A percentile compares a stretch with the other conserved stretches of the same genome.
Evolutionary conservation across 768 basidiomycete species (phyloP).

Genomic region (Ramaria sp.): DNA sequence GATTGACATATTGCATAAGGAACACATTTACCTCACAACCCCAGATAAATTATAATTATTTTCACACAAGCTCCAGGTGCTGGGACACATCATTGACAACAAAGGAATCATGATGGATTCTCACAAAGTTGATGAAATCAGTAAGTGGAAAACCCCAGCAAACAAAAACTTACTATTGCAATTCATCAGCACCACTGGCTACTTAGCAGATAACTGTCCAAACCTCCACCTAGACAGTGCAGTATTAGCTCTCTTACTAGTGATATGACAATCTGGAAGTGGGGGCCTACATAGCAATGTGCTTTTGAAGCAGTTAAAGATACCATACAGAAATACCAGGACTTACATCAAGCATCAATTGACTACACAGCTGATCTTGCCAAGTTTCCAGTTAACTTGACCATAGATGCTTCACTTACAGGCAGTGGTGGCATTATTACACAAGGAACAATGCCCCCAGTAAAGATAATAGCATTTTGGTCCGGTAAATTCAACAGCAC

Average conservation of each 20-base stretch:
- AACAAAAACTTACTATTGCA: conserved; percentile 9
- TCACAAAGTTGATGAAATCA: conserved; percentile 15
- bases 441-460: too few relatives aligned
- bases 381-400: too few relatives aligned
- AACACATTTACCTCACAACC: conserved; percentile 24
- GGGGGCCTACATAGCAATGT: too few relatives aligned
- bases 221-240: conserved; percentile 11
- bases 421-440: too few relatives aligned
- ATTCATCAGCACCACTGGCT: conserved; percentile 15
- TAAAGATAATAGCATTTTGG: too few relatives aligned
- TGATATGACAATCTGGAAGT: too few relatives aligned
- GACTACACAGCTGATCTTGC: too few relatives aligned
- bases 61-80: conserved; percentile 9
- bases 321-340: too few relatives aligned
- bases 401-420: too few relatives aligned
- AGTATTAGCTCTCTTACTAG: neutral
- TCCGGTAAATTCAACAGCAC: too few relatives aligned
- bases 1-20: conserved; percentile 21
- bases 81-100: conserved; percentile 12
- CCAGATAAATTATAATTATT: conserved; percentile 19
- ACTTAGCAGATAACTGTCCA: conserved; percentile 12
- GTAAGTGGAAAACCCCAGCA: conserved; percentile 16
- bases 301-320: too few relatives aligned
- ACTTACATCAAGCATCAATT: too few relatives aligned
- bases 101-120: conserved; percentile 17